Conservation (phyloP, 2,329 filamentous ascomycete species). For the Sclerotinia sclerotiorum region DNA sequence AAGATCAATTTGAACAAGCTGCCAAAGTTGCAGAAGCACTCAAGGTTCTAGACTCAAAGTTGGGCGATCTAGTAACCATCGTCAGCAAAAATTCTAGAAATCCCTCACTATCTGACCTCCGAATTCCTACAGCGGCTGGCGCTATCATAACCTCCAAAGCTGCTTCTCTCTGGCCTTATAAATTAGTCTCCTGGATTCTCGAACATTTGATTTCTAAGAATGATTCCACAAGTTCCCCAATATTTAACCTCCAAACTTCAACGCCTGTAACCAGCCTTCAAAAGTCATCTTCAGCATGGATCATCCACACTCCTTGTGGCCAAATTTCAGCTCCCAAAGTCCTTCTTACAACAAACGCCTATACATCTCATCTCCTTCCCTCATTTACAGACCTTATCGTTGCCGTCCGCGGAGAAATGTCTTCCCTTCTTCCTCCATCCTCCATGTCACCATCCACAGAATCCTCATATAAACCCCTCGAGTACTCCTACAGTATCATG, state of each 20-base stretch:
- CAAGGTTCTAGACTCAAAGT: constrained; percentile 52
- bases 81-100: constrained; percentile 38
- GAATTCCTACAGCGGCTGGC: constrained; percentile 57
- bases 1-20: constrained; percentile 54
- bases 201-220: constrained; percentile 43
- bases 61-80: constrained; percentile 48
- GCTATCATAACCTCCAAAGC: constrained; percentile 65
- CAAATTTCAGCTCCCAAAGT: constrained; percentile 61
- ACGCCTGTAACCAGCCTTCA: constrained; percentile 61
- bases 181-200: constrained; percentile 72
- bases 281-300: constrained; percentile 49
- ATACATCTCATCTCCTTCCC: constrained; percentile 75
- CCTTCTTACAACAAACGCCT: constrained; percentile 79
- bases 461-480: constrained; percentile 24
- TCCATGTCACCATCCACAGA: constrained; percentile 31
- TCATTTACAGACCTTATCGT: constrained; percentile 69
- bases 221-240: constrained; percentile 30
- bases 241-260: constrained; percentile 72
- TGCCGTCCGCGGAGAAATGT: constrained; percentile 74
- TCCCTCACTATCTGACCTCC: constrained; percentile 50
- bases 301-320: constrained; percentile 68
- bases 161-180: constrained; percentile 79
- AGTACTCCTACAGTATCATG: constrained; percentile 57
- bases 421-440: constrained; percentile 59
- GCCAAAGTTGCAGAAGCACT: constrained; percentile 53